phyloP scores from a whole-genome alignment of 495 filamentous ascomycete species.

The Hypoxylon fragiforme region DNA sequence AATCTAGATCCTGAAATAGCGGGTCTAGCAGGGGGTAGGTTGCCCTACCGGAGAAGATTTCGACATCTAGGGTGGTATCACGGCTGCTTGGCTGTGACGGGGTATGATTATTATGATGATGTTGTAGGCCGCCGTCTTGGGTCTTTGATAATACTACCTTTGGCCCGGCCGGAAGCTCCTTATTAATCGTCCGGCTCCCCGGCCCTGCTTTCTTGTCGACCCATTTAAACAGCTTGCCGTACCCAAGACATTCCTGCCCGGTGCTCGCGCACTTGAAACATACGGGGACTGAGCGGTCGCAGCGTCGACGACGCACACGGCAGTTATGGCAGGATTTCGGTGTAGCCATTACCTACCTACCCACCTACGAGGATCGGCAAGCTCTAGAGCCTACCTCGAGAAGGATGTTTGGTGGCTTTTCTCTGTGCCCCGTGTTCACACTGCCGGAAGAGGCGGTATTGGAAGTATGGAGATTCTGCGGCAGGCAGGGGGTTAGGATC shows the following conservation, averaged over 20 bases:
- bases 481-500: neutral
- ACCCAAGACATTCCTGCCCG: slow-evolving; percentile 53
- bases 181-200: slow-evolving; percentile 4
- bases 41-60: slow-evolving; percentile 13
- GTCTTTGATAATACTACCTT: too few species aligned
- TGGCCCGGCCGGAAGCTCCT: too few species aligned
- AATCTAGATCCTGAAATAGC: slow-evolving; percentile 39
- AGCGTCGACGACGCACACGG: slow-evolving; percentile 56
- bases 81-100: too few species aligned
- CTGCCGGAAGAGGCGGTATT: neutral
- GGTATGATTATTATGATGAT: too few species aligned
- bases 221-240: slow-evolving; percentile 48
- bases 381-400: too few species aligned
- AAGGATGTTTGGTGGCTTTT: too few species aligned
- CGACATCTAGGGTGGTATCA: neutral
- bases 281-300: slow-evolving; percentile 53
- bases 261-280: slow-evolving; percentile 54
- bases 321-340: slow-evolving; percentile 53
- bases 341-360: slow-evolving; percentile 34
- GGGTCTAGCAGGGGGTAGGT: slow-evolving; percentile 44
- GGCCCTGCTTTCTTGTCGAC: slow-evolving; percentile 41
- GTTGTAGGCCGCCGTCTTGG: too few species aligned
- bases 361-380: too few species aligned
- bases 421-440: neutral
- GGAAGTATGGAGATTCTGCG: neutral